phyloP scores from a whole-genome alignment of 495 filamentous ascomycete genomes.

The Cenococcum geophilum region DNA sequence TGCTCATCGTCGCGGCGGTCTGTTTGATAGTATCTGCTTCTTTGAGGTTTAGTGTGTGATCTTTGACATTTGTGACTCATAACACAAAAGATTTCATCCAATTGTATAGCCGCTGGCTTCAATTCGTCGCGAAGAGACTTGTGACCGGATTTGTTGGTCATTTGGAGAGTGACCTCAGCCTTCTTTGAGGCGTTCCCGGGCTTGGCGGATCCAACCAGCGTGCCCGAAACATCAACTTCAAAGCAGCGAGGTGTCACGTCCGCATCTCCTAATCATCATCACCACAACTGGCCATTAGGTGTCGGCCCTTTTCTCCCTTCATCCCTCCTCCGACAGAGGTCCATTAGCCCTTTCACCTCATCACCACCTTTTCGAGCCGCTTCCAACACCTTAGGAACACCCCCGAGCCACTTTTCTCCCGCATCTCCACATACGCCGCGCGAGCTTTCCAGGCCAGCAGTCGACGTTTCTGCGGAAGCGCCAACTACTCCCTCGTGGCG shows the following conservation, averaged over 20 bases:
- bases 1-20: too few relatives aligned
- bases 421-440: conserved; percentile 23
- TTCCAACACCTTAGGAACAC: conserved; percentile 5
- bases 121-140: not conserved
- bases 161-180: not conserved
- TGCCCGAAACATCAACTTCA: not conserved
- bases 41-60: too few relatives aligned
- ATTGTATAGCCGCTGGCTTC: too few relatives aligned
- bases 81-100: too few relatives aligned
- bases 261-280: conserved; percentile 18
- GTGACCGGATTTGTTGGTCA: not conserved
- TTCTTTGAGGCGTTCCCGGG: conserved; percentile 1
- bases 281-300: conserved; percentile 21
- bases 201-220: not conserved
- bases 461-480: conserved; percentile 40
- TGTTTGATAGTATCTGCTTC: too few relatives aligned
- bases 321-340: conserved; percentile 10
- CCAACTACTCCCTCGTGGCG: conserved; percentile 47
- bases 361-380: conserved; percentile 10
- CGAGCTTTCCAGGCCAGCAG: conserved; percentile 20
- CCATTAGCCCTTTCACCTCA: conserved; percentile 7
- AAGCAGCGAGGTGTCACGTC: conserved; percentile 7
- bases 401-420: conserved; percentile 11
- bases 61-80: too few relatives aligned
- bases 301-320: conserved; percentile 19